phyloP scores from a whole-genome alignment of 306 rosid species.

The Cicer arietinum region DNA sequence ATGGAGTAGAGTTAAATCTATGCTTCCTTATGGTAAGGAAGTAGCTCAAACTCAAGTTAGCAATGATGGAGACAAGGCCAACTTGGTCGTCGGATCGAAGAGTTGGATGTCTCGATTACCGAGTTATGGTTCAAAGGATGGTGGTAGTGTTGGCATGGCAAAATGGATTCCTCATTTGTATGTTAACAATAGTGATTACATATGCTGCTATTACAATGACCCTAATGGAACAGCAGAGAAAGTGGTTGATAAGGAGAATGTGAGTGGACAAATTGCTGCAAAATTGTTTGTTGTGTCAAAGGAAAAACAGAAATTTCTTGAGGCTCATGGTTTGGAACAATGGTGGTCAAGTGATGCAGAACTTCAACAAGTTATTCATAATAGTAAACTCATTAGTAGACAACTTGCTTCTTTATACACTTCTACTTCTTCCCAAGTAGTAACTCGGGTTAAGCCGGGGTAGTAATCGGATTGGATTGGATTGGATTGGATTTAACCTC shows the following conservation, averaged over 20 bases:
- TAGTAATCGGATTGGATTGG: conserved; percentile 3
- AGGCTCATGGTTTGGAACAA: conserved; percentile 94
- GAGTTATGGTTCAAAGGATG: conserved; percentile 52
- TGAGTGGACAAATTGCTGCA: conserved; percentile 62
- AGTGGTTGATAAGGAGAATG: conserved; percentile 59
- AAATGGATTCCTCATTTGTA: conserved; percentile 93
- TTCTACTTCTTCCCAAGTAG: conserved; percentile 54
- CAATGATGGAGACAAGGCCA: conserved; percentile 44
- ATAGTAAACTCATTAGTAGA: conserved; percentile 81
- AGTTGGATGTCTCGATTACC: conserved; percentile 60
- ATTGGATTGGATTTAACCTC: not conserved
- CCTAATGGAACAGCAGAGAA: conserved; percentile 54
- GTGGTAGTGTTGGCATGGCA: conserved; percentile 47
- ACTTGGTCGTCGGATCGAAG: conserved; percentile 45
- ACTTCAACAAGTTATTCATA: conserved; percentile 76
- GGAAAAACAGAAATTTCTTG: conserved; percentile 88
- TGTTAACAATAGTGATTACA: conserved; percentile 86
- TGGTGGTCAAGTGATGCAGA: conserved; percentile 98
- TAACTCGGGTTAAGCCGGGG: conserved; percentile 40
- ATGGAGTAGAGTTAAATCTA: conserved; percentile 81
- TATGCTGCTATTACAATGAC: conserved; percentile 82
- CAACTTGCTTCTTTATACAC: conserved; percentile 79
- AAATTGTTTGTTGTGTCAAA: conserved; percentile 86
- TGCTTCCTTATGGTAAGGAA: conserved; percentile 64
- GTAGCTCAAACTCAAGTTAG: conserved; percentile 48